Evolutionary conservation across 192 early-diverging fungal genomes (phyloP), one percentile per base, ranked within the genome.

Genomic region (Umbelopsis sp.): DNA sequence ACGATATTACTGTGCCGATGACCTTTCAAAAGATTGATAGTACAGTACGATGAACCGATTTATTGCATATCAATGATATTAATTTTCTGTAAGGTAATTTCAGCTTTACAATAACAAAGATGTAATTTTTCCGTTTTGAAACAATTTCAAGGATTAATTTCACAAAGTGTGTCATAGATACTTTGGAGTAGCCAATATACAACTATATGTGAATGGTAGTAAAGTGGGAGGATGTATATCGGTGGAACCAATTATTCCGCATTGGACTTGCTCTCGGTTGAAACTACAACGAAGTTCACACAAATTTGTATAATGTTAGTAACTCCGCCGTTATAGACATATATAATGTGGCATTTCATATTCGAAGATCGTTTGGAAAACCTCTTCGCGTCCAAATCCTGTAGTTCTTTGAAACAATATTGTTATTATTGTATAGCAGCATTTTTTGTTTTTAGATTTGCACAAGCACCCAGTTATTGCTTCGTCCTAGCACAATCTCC

Each of bases 211-310:
- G 47, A 49, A 49, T 62, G 56, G 56, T n/a, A 62, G 56, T 62
- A 62, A 62, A 62, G 56, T 62, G 56, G 56, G 56, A 34, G 56
- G 31, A 16, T 20, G 56, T 34, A 62, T 62, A 62, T 62, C 56
- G 56, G 56, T 62, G 56, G 56, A 62, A 62, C 56, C 56, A 62
- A 62, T 62, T 62, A 62, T 62, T 62, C 56, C 56, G 56, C 56
- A 62, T 26, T 62, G 29, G 56, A 62, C 56, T 62, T 62, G 31
- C 56, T 34, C 14, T 62, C 56, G 26, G 56, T 62, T 62, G 56
- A 62, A 62, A 62, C 56, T 62, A 62, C 56, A 62, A 62, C 56
- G 56, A 62, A 17, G 31, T 32, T 62, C 56, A 62, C 56, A 62
- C 56, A 29, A 62, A 62, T 62, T 62, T 62, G 56, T 62, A 29